Percentiles rank a stretch among this genome's conserved stretches.
phyloP scores from a whole-genome alignment of 169 alveolate species.

The Perkinsus olseni region DNA sequence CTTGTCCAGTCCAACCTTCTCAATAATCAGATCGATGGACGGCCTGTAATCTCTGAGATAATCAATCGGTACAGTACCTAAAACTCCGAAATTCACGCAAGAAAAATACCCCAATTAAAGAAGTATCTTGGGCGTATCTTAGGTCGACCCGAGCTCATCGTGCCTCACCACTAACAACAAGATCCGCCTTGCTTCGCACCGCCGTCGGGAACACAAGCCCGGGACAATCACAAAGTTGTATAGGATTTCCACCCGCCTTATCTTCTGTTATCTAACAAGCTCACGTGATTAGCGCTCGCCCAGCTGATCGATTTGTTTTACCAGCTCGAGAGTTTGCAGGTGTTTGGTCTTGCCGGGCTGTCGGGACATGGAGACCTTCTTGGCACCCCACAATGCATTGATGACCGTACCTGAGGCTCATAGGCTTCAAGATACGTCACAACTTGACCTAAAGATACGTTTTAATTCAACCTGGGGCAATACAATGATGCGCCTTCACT shows the following conservation, averaged over 20 bases:
- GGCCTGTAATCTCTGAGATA: background rate
- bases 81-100: no score
- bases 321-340: conserved; percentile 66
- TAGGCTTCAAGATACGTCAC: no score
- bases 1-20: background rate
- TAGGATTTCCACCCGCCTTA: background rate
- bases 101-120: no score
- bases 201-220: background rate
- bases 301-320: background rate
- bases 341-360: conserved; percentile 97
- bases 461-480: no score
- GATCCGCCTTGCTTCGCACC: background rate
- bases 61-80: background rate
- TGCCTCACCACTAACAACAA: background rate
- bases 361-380: conserved; percentile 84
- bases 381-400: conserved; percentile 82
- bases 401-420: conserved; percentile 76
- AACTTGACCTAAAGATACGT: no score
- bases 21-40: background rate
- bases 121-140: no score
- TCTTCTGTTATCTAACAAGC: background rate
- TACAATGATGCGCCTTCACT: no score
- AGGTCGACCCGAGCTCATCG: background rate
- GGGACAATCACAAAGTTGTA: background rate
- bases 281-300: background rate